A percentile compares a stretch with the other conserved stretches of the same genome.
Conservation (phyloP, 495 filamentous ascomycete genomes). For the Daldinia loculata region DNA sequence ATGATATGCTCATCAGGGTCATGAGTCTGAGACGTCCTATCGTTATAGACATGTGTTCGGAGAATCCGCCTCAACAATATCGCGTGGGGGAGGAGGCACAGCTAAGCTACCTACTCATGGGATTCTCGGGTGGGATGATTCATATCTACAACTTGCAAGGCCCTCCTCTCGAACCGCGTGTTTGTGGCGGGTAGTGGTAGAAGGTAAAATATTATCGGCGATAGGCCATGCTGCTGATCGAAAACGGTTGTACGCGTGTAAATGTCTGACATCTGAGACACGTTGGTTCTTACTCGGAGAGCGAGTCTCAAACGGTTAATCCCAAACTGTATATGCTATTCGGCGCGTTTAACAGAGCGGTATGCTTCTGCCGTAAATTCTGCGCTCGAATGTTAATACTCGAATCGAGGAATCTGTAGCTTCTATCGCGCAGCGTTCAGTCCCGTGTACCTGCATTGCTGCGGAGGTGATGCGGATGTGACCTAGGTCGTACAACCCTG, state of each 20-base stretch:
- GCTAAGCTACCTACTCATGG: neutral
- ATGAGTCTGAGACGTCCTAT: slow-evolving; percentile 9
- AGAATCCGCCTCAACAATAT: slow-evolving; percentile 27
- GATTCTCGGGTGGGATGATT: slow-evolving; percentile 11
- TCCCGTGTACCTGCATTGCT: slow-evolving; percentile 12
- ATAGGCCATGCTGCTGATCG: slow-evolving; percentile 9
- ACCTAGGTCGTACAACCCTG: slow-evolving; percentile 10
- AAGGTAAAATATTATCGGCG: neutral
- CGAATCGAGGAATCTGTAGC: neutral
- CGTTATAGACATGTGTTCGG: neutral
- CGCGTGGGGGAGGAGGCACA: slow-evolving; percentile 28
- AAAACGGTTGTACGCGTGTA: slow-evolving; percentile 14
- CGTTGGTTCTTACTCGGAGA: slow-evolving; percentile 17
- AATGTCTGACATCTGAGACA: slow-evolving; percentile 25
- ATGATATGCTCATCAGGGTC: neutral
- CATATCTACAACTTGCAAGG: slow-evolving; percentile 19
- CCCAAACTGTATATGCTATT: neutral
- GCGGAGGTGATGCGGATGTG: slow-evolving; percentile 10
- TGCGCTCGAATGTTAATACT: neutral
- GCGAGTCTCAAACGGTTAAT: slow-evolving; percentile 15
- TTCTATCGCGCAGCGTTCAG: slow-evolving; percentile 14
- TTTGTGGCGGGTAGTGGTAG: slow-evolving; percentile 17
- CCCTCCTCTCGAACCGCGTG: slow-evolving; percentile 9
- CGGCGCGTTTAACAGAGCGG: slow-evolving; percentile 5
- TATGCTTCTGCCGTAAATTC: slow-evolving; percentile 22